These are phyloP conservation scores for Chalciporus chontae DNA, from an alignment of 768 basidiomycete genomes.

Conservation along the genomic window DNA sequence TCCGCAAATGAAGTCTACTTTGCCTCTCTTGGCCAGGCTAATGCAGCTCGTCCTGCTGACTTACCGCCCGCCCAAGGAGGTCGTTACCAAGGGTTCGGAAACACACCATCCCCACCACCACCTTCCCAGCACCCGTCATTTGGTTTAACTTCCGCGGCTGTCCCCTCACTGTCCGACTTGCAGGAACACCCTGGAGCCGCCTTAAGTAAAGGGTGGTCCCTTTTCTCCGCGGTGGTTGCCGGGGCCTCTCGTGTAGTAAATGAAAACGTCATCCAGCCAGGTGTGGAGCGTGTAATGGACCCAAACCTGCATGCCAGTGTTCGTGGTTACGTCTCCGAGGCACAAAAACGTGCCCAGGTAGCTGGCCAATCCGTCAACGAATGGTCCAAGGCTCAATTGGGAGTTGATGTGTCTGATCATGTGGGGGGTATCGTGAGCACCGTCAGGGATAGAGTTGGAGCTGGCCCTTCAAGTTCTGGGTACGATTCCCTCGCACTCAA, in stretches of 20 bases:
- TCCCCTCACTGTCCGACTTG: constrained; percentile 75
- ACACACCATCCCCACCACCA: constrained; percentile 60
- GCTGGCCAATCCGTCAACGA: constrained; percentile 67
- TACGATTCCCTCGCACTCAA: constrained; percentile 46
- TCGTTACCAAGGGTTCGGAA: constrained; percentile 90
- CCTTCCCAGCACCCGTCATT: constrained; percentile 61
- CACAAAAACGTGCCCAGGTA: constrained; percentile 57
- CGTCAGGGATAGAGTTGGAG: constrained; percentile 54
- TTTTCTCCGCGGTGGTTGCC: constrained; percentile 83
- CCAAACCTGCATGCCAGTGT: constrained; percentile 76
- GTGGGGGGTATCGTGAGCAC: constrained; percentile 67
- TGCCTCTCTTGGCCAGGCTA: constrained; percentile 75
- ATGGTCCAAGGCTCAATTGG: constrained; percentile 73
- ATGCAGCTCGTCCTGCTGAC: constrained; percentile 71
- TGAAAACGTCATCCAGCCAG: constrained; percentile 89
- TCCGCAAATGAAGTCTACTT: constrained; percentile 87
- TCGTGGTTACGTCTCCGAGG: constrained; percentile 67
- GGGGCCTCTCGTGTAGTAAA: constrained; percentile 77
- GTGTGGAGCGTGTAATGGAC: constrained; percentile 76
- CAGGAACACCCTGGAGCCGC: constrained; percentile 86
- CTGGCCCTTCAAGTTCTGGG: constrained; percentile 52
- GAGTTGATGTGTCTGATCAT: constrained; percentile 81
- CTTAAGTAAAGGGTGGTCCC: constrained; percentile 90
- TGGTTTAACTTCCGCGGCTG: constrained; percentile 71
- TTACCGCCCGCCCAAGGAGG: constrained; percentile 94